phyloP scores from a whole-genome alignment of 148 eudicot species.

The Arbutus unedo region DNA sequence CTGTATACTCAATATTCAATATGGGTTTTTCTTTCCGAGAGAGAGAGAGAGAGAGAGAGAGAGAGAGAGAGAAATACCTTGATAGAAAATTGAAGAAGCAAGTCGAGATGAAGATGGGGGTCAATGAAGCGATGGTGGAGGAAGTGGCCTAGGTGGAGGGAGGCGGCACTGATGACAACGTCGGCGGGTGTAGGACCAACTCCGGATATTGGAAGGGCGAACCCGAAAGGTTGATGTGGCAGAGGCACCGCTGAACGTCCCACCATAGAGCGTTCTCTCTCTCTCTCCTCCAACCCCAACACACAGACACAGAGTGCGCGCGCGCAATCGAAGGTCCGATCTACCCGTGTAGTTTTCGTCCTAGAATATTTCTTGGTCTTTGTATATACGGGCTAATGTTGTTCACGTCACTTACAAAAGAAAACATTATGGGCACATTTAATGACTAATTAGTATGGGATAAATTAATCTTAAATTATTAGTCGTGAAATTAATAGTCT shows the following conservation, averaged over 20 bases:
- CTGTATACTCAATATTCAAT: background rate
- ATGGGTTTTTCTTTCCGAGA: background rate
- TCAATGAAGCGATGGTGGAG: slow-evolving; percentile 30
- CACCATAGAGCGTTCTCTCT: slow-evolving; percentile 12
- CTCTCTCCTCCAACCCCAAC: background rate
- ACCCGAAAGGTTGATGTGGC: slow-evolving; percentile 23
- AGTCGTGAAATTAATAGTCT: no score
- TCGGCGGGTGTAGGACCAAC: slow-evolving; percentile 42
- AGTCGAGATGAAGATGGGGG: slow-evolving; percentile 33
- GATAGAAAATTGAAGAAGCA: slow-evolving; percentile 37
- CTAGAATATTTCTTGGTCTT: no score
- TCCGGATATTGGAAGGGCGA: slow-evolving; percentile 19
- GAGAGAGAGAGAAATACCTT: slow-evolving; percentile 25
- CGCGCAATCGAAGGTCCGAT: no score
- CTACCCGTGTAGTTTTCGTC: no score
- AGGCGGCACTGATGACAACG: slow-evolving; percentile 48
- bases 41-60: no score
- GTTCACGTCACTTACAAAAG: no score
- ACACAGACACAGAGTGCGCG: background rate
- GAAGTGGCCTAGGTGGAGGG: slow-evolving; percentile 52
- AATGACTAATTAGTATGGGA: no score
- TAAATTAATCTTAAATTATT: no score
- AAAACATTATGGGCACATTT: no score
- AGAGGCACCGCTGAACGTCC: slow-evolving; percentile 26
- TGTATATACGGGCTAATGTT: no score